Conservation (phyloP, 805 yeast species). For the Candida multigemmis region DNA sequence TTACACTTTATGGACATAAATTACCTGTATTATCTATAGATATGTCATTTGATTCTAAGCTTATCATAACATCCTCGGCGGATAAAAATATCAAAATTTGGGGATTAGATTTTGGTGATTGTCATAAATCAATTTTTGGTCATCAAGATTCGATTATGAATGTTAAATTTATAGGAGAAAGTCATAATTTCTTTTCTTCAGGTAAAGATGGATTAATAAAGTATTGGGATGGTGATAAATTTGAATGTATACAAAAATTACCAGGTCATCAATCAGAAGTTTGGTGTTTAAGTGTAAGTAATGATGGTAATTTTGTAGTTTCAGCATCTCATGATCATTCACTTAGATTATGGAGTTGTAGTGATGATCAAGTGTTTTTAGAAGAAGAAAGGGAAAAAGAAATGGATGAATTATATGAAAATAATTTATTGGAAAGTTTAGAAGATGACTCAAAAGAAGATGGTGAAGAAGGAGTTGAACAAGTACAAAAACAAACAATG, state of each 20-base stretch:
- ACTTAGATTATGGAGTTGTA: constrained; percentile 86
- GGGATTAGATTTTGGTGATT: constrained; percentile 99
- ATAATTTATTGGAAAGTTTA: constrained; percentile 62
- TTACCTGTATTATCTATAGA: constrained; percentile 91
- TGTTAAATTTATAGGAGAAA: constrained; percentile 74
- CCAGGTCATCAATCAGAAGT: constrained; percentile 84
- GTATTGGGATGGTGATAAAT: constrained; percentile 98
- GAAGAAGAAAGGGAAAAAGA: constrained; percentile 97
- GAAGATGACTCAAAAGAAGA: constrained; percentile 37
- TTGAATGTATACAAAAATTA: constrained; percentile 84
- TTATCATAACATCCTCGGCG: constrained; percentile 88
- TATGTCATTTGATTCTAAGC: constrained; percentile 79
- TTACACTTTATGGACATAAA: constrained; percentile 92
- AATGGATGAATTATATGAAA: constrained; percentile 84
- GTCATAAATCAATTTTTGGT: constrained; percentile 93
- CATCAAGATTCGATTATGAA: constrained; percentile 94
- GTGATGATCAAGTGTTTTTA: constrained; percentile 90
- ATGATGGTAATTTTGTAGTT: constrained; percentile 61
- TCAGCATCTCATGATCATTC: constrained; percentile 91
- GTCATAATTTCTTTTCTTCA: constrained; percentile 83
- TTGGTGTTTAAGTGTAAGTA: constrained; percentile 81
- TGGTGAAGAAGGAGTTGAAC: constrained; percentile 33
- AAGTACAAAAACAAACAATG: constrained; percentile 73
- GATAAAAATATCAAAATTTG: constrained; percentile 96
- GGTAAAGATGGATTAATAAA: constrained; percentile 85